Base-by-base conservation (phyloP, 331 rosid species). In the Rhamnella rubrinervis region DNA sequence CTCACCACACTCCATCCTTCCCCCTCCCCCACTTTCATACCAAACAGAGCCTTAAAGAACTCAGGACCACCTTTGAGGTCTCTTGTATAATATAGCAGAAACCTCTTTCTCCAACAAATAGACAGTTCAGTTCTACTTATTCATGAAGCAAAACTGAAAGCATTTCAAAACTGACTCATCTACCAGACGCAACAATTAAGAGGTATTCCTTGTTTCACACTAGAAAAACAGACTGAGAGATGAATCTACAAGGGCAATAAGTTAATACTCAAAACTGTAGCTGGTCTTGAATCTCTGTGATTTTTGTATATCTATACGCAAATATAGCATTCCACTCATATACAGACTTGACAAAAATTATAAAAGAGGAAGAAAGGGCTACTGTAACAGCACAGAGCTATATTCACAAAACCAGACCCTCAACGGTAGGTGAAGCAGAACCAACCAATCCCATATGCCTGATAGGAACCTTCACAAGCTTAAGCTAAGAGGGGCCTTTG, bases 401-500 rank as follows among this genome's bases (percentile, higher is more conserved):
- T 63, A 61, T 71, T 71, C 73, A 77, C 63, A 68, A 8, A 47
- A 61, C 64, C 44, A 81, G 63, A 47, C 67, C 46, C 55, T 65
- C 78, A 39, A 61, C 59, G 53, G 55, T 1, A 60, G 57, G 65
- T 46, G 19, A 61, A 19, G 78, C 68, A 59, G 56, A 40, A 55
- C 68, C 70, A 65, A 28, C 59, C 44, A 38, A 67, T 50, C 56
- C 35, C 25, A 50, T 37, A 19, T 10, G n/a, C 47, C 56, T 16
- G 39, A 63, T 37, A 41, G 20, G 57, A 57, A 37, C 31, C 62
- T 63, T 63, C 26, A 51, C 49, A 51, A 51, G 49, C 1, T 38
- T 31, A 63, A 18, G 61, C 81, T 83, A 80, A 69, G 85, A 80
- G 76, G 84, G 76, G 38, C 86, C 83, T 70, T 93, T 89, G 71